Evolutionary conservation across 225 moss, liverwort and hornwort genomes (phyloP), one percentile per base, ranked within the genome.

Genomic region (Polytrichum formosum): DNA sequence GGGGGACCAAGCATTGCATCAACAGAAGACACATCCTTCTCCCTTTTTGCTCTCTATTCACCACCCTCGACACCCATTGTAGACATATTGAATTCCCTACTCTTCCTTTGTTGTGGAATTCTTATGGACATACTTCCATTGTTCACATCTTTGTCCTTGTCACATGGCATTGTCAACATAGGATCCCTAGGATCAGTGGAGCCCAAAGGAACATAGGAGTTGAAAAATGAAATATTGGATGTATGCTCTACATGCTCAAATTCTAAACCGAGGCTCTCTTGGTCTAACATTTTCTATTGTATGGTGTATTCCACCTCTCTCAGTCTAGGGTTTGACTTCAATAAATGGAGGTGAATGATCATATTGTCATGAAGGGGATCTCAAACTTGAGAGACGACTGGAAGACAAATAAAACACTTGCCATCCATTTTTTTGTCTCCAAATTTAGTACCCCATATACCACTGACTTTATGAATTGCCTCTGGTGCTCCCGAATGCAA

Each of bases 281-380:
- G 17, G 7, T 31, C 18, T 30, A 20, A 5, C 31, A 33, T 23
- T 72, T 26, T 68, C 63, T 66, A 19, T 69, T 35, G 63, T 67
- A 54, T 55, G 65, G 31, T 53, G 76, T 56, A 37, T 74, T 58
- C 60, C 66, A 22, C 56, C 7, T 65, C 65, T 67, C 17, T 68
- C 53, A 17, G n/a, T 67, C 61, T 6, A 56, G 31, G 37, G 53
- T 37, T 2, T 65, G 19, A 58, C 72, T 55, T 54, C 71, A 68
- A 20, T 22, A 8, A 64, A 61, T 64, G 67, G 33, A 28, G 65
- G 33, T 6, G 67, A 54, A 30, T 59, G 33, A 18, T 27, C 20
- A 58, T 35, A 74, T 68, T 66, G 54, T 28, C 64, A 56, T 28
- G 25, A 46, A 18, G 62, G 56, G 33, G 70, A 21, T 55, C 18